Conservation (phyloP, 2,329 filamentous ascomycete genomes). For the Fusarium pseudonygamai region DNA sequence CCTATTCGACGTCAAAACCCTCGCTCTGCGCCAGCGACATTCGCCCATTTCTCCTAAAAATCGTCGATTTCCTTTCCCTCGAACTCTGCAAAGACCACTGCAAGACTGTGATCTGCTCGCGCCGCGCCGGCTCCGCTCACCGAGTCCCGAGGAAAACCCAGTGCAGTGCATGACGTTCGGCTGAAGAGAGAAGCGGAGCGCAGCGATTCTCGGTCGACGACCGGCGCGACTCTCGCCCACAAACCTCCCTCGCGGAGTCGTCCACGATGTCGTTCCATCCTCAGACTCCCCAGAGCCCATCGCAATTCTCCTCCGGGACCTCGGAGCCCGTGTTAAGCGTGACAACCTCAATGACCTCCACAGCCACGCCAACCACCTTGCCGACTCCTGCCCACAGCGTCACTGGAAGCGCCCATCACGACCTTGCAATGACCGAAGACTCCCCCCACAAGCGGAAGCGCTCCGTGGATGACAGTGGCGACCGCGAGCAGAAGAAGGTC, state of each 20-base stretch:
- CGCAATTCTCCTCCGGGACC: slow-evolving; percentile 66
- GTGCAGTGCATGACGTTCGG: slow-evolving; percentile 45
- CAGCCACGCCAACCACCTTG: slow-evolving; percentile 61
- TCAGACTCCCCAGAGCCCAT: slow-evolving; percentile 74
- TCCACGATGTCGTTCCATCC: slow-evolving; percentile 73
- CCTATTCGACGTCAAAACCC: slow-evolving; percentile 37
- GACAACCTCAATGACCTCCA: slow-evolving; percentile 61
- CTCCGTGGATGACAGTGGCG: slow-evolving; percentile 63
- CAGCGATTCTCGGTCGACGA: slow-evolving; percentile 48
- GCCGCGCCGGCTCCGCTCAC: slow-evolving; percentile 26
- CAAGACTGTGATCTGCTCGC: slow-evolving; percentile 24
- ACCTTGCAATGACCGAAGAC: slow-evolving; percentile 60
- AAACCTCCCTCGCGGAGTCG: slow-evolving; percentile 47
- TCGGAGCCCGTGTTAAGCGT: slow-evolving; percentile 62
- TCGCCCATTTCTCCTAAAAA: slow-evolving; percentile 31
- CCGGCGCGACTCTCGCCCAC: slow-evolving; percentile 47
- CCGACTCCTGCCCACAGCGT: slow-evolving; percentile 72
- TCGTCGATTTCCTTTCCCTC: slow-evolving; percentile 23
- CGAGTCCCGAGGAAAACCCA: slow-evolving; percentile 40
- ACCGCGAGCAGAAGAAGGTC: slow-evolving; percentile 68
- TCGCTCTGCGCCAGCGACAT: slow-evolving; percentile 40
- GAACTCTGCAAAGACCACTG: background rate
- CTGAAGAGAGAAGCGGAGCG: slow-evolving; percentile 45
- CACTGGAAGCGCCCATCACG: slow-evolving; percentile 61
- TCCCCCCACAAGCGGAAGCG: slow-evolving; percentile 71